These are phyloP conservation scores for Yamadazyma olivae DNA, from an alignment of 805 yeast genomes.

Conservation along the genomic window DNA sequence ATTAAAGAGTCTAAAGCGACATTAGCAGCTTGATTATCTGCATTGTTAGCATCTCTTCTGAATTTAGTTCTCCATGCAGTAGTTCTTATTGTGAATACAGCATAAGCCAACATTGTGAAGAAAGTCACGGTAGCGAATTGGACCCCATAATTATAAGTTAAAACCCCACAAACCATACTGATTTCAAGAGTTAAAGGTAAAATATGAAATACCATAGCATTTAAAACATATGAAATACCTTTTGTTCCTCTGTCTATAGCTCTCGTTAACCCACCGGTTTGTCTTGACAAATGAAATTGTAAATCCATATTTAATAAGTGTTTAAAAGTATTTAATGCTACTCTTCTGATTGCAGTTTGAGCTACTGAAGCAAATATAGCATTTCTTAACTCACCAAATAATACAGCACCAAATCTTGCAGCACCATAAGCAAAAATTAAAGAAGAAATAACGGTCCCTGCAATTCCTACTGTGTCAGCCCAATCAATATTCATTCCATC, in stretches of 20 bases:
- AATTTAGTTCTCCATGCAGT: constrained; percentile 96
- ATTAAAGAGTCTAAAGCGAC: constrained; percentile 92
- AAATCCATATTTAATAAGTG: constrained; percentile 83
- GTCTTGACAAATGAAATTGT: constrained; percentile 84
- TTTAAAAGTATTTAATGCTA: constrained; percentile 81
- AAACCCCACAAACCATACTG: constrained; percentile 85
- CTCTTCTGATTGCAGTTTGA: constrained; percentile 87
- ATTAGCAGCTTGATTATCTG: constrained; percentile 94
- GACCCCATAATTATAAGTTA: constrained; percentile 88
- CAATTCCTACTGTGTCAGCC: constrained; percentile 57
- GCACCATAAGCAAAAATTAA: constrained; percentile 85
- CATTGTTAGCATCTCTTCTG: constrained; percentile 80
- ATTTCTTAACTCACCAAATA: constrained; percentile 91
- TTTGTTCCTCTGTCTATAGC: constrained; percentile 98
- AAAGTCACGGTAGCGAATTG: constrained; percentile 88
- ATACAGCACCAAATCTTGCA: constrained; percentile 89
- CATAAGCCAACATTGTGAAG: constrained; percentile 83
- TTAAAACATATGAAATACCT: constrained; percentile 88
- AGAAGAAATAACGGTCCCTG: constrained; percentile 63
- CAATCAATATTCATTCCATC: constrained; percentile 94
- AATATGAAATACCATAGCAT: constrained; percentile 97
- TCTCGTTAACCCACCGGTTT: constrained; percentile 93
- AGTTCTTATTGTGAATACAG: constrained; percentile 82
- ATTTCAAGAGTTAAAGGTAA: constrained; percentile 92
- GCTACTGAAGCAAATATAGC: constrained; percentile 96